Percentiles rank a stretch among this genome's conserved stretches.
These are phyloP conservation scores for Dalbergia cochinchinensis DNA, from an alignment of 306 rosid genomes.

Conservation along the genomic window DNA sequence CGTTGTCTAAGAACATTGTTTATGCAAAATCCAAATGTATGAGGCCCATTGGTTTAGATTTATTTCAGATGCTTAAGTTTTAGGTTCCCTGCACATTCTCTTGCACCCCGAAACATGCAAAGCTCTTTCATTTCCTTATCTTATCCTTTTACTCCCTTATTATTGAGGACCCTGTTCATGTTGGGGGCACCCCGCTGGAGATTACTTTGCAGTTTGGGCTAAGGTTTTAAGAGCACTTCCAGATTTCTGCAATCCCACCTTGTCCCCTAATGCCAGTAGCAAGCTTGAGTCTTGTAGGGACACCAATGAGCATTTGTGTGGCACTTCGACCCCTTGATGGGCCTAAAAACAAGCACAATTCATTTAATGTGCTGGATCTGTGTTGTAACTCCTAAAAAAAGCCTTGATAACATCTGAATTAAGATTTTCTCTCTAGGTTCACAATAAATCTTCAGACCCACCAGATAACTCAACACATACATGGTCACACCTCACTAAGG, in stretches of 20 bases:
- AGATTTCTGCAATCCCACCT: slow-evolving; percentile 43
- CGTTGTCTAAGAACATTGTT: slow-evolving; percentile 33
- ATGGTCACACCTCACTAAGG: slow-evolving; percentile 17
- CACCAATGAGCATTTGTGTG: slow-evolving; percentile 47
- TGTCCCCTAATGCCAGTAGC: slow-evolving; percentile 50
- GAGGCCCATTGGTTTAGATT: slow-evolving; percentile 36
- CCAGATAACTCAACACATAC: slow-evolving; percentile 6
- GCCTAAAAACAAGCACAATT: slow-evolving; percentile 42
- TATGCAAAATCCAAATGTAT: slow-evolving; percentile 46
- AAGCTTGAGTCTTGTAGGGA: slow-evolving; percentile 49
- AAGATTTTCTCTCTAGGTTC: slow-evolving; percentile 47
- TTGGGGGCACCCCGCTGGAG: slow-evolving; percentile 43
- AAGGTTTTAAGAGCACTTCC: slow-evolving; percentile 43
- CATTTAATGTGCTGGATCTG: slow-evolving; percentile 41
- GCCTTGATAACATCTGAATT: slow-evolving; percentile 49
- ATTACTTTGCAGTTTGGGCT: slow-evolving; percentile 47
- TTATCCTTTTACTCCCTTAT: slow-evolving; percentile 48
- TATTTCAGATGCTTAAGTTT: slow-evolving; percentile 34
- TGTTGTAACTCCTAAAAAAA: slow-evolving; percentile 23
- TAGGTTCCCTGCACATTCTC: slow-evolving; percentile 47
- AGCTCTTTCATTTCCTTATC: slow-evolving; percentile 42
- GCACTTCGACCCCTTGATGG: slow-evolving; percentile 28
- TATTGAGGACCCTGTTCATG: slow-evolving; percentile 27
- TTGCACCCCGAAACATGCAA: slow-evolving; percentile 43
- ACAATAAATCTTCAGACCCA: slow-evolving; percentile 38